Evolutionary conservation across 495 filamentous ascomycete genomes (phyloP).

Genomic region (Aspergillus bridgeri): DNA sequence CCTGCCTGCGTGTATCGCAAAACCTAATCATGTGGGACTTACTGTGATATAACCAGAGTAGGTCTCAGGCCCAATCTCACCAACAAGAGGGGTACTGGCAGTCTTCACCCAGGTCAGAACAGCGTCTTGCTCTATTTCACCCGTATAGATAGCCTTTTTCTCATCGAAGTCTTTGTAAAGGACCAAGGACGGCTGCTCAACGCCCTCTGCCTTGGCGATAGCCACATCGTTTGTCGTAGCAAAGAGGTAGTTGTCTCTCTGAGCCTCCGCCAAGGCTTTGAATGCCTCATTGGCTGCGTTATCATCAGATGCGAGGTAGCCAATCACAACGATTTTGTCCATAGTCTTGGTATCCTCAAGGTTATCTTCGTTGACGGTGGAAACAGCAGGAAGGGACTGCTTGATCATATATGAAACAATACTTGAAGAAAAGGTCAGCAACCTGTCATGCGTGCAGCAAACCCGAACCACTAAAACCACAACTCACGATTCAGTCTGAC

Average conservation of each 20-base stretch:
- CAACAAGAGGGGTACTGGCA: slow-evolving; percentile 84
- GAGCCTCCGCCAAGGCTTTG: slow-evolving; percentile 71
- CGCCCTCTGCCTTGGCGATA: slow-evolving; percentile 85
- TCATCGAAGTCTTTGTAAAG: slow-evolving; percentile 99
- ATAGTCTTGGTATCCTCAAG: slow-evolving; percentile 95
- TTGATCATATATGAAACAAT: slow-evolving; percentile 99
- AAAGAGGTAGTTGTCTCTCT: slow-evolving; percentile 90
- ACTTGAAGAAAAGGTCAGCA: slow-evolving; percentile 20
- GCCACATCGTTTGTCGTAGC: slow-evolving; percentile 76
- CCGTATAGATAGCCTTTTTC: slow-evolving; percentile 81
- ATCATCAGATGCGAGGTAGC: slow-evolving; percentile 80
- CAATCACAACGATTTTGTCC: slow-evolving; percentile 94
- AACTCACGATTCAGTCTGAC: slow-evolving; percentile 86
- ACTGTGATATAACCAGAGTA: slow-evolving; percentile 94
- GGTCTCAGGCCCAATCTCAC: slow-evolving; percentile 96
- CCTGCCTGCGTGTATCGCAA: too few relatives aligned
- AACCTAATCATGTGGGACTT: too few relatives aligned
- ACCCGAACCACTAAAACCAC: too few relatives aligned
- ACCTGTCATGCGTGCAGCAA: slow-evolving; percentile 24
- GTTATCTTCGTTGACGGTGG: slow-evolving; percentile 69
- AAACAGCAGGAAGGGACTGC: slow-evolving; percentile 93
- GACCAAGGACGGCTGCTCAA: slow-evolving; percentile 80
- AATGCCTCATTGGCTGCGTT: slow-evolving; percentile 81
- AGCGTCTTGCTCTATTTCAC: slow-evolving; percentile 70
- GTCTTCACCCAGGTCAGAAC: slow-evolving; percentile 82